These are phyloP conservation scores for Suillus clintonianus DNA, from an alignment of 768 basidiomycete genomes.

Conservation along the genomic window DNA sequence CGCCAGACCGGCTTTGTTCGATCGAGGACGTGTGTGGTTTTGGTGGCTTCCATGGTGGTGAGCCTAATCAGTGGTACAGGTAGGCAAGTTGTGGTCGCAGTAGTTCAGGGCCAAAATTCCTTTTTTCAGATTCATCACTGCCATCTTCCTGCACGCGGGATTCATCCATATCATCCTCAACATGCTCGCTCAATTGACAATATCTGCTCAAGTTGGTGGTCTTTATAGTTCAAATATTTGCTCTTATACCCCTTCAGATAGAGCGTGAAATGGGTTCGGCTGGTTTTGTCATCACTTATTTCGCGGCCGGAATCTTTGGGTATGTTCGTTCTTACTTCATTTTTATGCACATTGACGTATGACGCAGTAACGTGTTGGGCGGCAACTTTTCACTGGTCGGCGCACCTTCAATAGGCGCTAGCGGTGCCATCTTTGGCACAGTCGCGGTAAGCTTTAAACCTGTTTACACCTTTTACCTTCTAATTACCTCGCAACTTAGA, in stretches of 20 bases:
- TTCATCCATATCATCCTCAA: conserved; percentile 90
- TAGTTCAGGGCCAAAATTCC: conserved; percentile 43
- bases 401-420: conserved; percentile 86
- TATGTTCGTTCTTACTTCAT: conserved; percentile 32
- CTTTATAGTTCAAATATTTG: neutral
- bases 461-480: neutral
- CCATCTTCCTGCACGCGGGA: conserved; percentile 95
- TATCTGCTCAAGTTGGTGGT: conserved; percentile 68
- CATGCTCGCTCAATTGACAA: conserved; percentile 80
- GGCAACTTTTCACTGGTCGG: conserved; percentile 93
- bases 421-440: conserved; percentile 90
- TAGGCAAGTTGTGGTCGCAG: conserved; percentile 29
- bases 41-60: conserved; percentile 59
- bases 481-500: conserved; percentile 33
- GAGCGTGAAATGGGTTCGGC: conserved; percentile 90
- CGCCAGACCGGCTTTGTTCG: conserved; percentile 66
- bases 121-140: conserved; percentile 68
- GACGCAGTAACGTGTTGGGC: conserved; percentile 75
- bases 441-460: conserved; percentile 55
- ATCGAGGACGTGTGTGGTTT: conserved; percentile 88
- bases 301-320: conserved; percentile 93
- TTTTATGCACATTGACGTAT: conserved; percentile 6
- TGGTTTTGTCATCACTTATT: conserved; percentile 84
- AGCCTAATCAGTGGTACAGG: conserved; percentile 61
- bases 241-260: conserved; percentile 48